These are phyloP conservation scores for Amanita molliuscula DNA, from an alignment of 768 basidiomycete genomes.

Conservation along the genomic window DNA sequence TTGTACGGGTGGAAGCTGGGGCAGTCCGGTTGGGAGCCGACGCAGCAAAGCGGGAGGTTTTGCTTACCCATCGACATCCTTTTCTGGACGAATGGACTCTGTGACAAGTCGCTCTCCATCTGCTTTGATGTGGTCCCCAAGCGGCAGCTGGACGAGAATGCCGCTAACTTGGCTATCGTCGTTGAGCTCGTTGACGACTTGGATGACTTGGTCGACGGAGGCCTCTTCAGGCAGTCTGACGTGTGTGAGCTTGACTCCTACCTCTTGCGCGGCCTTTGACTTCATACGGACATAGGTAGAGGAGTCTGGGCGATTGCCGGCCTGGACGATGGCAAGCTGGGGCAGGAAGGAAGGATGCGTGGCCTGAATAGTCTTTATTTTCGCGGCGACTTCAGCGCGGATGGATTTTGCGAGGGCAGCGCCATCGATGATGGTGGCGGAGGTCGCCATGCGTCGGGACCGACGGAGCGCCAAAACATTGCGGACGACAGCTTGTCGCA, in stretches of 20 bases:
- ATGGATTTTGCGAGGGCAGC: slow-evolving; percentile 83
- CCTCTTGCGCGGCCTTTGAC: slow-evolving; percentile 87
- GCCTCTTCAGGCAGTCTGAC: slow-evolving; percentile 59
- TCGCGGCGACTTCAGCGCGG: slow-evolving; percentile 62
- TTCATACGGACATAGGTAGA: slow-evolving; percentile 96
- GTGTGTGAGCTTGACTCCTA: slow-evolving; percentile 83
- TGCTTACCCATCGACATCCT: slow-evolving; percentile 93
- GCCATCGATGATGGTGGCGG: slow-evolving; percentile 66
- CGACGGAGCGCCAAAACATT: slow-evolving; percentile 26
- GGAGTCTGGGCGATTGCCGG: slow-evolving; percentile 87
- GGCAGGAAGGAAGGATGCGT: slow-evolving; percentile 86
- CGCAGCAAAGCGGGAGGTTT: not conserved
- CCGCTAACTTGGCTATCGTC: slow-evolving; percentile 74
- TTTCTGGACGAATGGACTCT: slow-evolving; percentile 88
- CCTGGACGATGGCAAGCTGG: slow-evolving; percentile 87
- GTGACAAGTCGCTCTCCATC: slow-evolving; percentile 86
- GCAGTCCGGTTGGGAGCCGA: not conserved
- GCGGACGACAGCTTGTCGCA: not conserved
- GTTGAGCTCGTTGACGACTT: slow-evolving; percentile 74
- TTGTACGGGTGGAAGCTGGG: slow-evolving; percentile 95
- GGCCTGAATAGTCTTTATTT: slow-evolving; percentile 35
- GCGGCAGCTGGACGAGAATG: slow-evolving; percentile 91
- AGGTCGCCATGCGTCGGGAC: slow-evolving; percentile 27
- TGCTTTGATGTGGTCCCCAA: slow-evolving; percentile 70
- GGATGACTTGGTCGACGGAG: slow-evolving; percentile 67